Base-by-base conservation (phyloP, 306 rosid genomes). In the Senna siamea region DNA sequence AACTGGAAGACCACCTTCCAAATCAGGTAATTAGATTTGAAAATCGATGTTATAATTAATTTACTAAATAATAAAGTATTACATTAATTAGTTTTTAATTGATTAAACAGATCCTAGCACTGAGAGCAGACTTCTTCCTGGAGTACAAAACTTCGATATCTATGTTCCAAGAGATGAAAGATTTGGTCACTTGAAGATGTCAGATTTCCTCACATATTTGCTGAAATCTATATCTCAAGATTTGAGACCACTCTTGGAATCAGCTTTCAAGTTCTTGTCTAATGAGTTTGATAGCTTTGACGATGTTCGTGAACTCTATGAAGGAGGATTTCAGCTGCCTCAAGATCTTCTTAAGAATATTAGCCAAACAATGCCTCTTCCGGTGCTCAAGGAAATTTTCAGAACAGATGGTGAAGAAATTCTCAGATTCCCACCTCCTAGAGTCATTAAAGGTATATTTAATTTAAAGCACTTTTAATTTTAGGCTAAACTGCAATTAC, bases 141-240 rank as follows among this genome's bases (percentile, higher is more conserved):
- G 50, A 6, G 2, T 47, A 70, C 74, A 83, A 32, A 58, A 15
- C 22, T 32, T 58, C 8, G 43, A 58, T 15, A 32, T 14, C 4
- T 81, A 84, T 41, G 82, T 88, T 14, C 97, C 94, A 15, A 76
- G 92, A 74, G 96, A 86, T 32, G 96, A 90, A 64, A 66, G 82
- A 41, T 87, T 89, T 53, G 88, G 85, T 6, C 87, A 83, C 80
- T 51, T 81, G 75, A 89, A 89, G 80, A 43, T 87, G 69, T 77
- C 89, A 7, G 92, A 89, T 51, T 87, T 89, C 11, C 30, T 87
- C 7, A 84, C 70, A 15, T 88, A 83, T 58, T 77, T 86, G 12
- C 61, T 91, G 30, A 91, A 91, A 80, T 80, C 89, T 30, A 28
- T 90, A 9, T 40, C 80, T 17, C 89, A 87, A 53, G 69, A 85